Base-by-base conservation (phyloP, 2,329 filamentous ascomycete species). In the Samsoniella hepiali region DNA sequence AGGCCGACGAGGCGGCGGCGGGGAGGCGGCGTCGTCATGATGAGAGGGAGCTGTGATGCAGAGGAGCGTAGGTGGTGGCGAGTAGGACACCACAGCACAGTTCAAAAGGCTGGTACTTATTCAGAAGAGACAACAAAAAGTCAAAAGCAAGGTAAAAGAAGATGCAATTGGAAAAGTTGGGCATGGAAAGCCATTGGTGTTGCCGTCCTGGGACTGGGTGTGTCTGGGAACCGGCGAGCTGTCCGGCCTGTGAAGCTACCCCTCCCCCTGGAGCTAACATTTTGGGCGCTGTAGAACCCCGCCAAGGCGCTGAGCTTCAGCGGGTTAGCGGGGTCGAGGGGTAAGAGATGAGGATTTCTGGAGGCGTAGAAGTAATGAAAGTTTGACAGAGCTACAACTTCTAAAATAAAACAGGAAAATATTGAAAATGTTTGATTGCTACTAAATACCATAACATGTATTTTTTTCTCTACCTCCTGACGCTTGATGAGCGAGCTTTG, bases 1-100 rank as follows among this genome's bases (percentile, higher is more conserved):
- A 91, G 87, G 73, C 90, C 89, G 65, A 93, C 81, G 65, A 93
- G 80, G 70, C 86, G 87, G 70, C 85, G 84, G 54, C 79, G 82
- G 70, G 67, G 36, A 63, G 75, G 72, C 34, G 73, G 58, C 53
- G 69, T 34, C 69, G 70, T 72, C 38, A 54, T 65, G 58, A 58
- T 53, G 55, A 56, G 67, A 17, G 32, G 38, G 27, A 42, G 38
- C 6, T 44, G 54, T 22, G 36, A 31, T 42, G 53, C 2, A 2
- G 36, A 22, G 5, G 11, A 29, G 51, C 9, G 22, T 17, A 22
- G 10, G 9, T n/a, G 15, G 29, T 17, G 15, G 15, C 11, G 49
- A 17, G 22, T 10, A 22, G 4, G 3, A 22, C 15, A 22, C 32
- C 1, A 17, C 50, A 36, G 17, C 15, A n/a, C 31, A 22, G 7